Percentiles rank a stretch among this genome's conserved stretches.
phyloP scores from a whole-genome alignment of 2,329 filamentous ascomycete species.

The Colletotrichum lupini region DNA sequence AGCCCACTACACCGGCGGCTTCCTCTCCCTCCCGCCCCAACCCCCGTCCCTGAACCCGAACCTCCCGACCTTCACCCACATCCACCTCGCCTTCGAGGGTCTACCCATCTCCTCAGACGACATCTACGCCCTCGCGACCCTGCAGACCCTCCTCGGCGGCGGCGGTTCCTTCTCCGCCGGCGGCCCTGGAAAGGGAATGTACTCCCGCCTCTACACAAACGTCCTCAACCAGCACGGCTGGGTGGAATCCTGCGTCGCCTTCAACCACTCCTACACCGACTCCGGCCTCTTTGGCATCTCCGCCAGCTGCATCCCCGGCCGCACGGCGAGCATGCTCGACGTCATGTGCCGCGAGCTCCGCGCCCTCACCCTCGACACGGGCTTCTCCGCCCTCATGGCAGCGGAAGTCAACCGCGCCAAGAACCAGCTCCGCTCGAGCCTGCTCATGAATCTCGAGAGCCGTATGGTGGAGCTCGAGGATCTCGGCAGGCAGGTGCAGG shows the following conservation, averaged over 20 bases:
- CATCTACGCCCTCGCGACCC: slow-evolving; percentile 94
- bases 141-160: slow-evolving; percentile 95
- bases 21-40: slow-evolving; percentile 84
- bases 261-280: slow-evolving; percentile 98
- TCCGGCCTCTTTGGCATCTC: slow-evolving; percentile 95
- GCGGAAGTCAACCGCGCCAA: slow-evolving; percentile 92
- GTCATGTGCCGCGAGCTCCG: slow-evolving; percentile 94
- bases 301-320: slow-evolving; percentile 82
- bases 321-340: slow-evolving; percentile 87
- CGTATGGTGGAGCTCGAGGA: slow-evolving; percentile 98
- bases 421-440: slow-evolving; percentile 90
- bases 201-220: slow-evolving; percentile 96
- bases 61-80: slow-evolving; percentile 85
- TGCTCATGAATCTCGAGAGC: slow-evolving; percentile 97
- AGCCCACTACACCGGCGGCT: slow-evolving; percentile 92
- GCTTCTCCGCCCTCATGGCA: slow-evolving; percentile 77
- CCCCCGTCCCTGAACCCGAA: slow-evolving; percentile 82
- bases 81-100: slow-evolving; percentile 96
- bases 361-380: slow-evolving; percentile 78
- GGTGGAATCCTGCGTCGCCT: slow-evolving; percentile 95
- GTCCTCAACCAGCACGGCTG: slow-evolving; percentile 97
- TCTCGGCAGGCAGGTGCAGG: slow-evolving; percentile 92
- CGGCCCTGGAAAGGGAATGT: slow-evolving; percentile 98
- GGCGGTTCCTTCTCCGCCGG: slow-evolving; percentile 97
- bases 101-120: slow-evolving; percentile 90